These are phyloP conservation scores for Ajuga chamaepitys DNA, from an alignment of 257 asterid species.

Conservation along the genomic window DNA sequence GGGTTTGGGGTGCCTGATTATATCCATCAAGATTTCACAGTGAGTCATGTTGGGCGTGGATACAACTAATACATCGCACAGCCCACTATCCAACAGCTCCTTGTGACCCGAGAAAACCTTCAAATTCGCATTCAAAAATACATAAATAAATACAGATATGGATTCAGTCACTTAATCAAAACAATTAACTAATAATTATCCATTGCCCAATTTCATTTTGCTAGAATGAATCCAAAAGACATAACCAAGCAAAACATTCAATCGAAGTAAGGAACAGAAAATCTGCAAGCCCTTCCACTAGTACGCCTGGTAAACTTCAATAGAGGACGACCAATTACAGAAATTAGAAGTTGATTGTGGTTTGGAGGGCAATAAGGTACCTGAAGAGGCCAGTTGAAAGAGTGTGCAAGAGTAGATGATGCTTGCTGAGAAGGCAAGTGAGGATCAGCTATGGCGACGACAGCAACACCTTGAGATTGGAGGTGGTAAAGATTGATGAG, in stretches of 20 bases:
- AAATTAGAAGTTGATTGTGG: neutral
- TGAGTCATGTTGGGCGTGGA: constrained; percentile 96
- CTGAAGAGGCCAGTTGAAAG: constrained; percentile 57
- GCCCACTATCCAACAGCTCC: constrained; percentile 62
- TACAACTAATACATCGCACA: constrained; percentile 73
- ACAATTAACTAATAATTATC: neutral
- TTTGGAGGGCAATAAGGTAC: constrained; percentile 18
- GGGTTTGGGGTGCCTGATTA: constrained; percentile 53
- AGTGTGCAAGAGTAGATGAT: constrained; percentile 44
- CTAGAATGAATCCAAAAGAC: too few relatives aligned
- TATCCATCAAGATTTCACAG: constrained; percentile 78
- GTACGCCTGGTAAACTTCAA: constrained; percentile 18
- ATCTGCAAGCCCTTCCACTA: neutral
- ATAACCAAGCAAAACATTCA: too few relatives aligned
- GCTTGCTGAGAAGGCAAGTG: constrained; percentile 68
- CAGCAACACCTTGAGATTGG: constrained; percentile 50
- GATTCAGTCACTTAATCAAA: neutral
- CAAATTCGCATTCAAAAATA: constrained; percentile 4
- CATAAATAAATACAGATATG: neutral
- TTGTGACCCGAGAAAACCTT: constrained; percentile 68
- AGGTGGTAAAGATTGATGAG: constrained; percentile 75
- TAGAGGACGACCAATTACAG: neutral
- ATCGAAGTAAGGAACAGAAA: neutral
- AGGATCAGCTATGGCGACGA: constrained; percentile 85
- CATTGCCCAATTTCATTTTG: too few relatives aligned